A percentile compares a stretch with the other conserved stretches of the same genome.
Evolutionary conservation across 2,329 filamentous ascomycete species (phyloP).

Genomic region (Aspergillus fischeri): DNA sequence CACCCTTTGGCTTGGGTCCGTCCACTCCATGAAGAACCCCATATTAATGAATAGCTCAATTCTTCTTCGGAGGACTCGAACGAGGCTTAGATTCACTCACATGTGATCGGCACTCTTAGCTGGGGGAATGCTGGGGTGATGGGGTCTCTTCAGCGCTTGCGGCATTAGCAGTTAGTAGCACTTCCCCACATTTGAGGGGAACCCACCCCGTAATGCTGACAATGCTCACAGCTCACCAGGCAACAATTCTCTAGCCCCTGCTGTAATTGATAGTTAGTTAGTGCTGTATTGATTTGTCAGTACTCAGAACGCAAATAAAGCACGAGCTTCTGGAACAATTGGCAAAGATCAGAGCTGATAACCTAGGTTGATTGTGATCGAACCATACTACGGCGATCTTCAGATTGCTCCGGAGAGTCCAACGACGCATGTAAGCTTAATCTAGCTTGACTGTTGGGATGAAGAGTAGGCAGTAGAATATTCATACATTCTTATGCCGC

Average conservation of each 20-base stretch:
- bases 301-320: not conserved
- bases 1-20: not conserved
- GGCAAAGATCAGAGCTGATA: not conserved
- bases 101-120: not conserved
- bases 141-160: not conserved
- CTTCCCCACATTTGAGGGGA: not conserved
- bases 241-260: not conserved
- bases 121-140: not conserved
- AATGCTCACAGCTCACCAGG: not conserved
- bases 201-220: not conserved
- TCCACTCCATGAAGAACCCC: not conserved
- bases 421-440: not conserved
- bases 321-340: not conserved
- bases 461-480: not conserved
- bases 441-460: not conserved
- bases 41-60: not conserved
- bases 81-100: not conserved
- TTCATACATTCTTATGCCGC: not conserved
- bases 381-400: not conserved
- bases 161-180: not conserved
- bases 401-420: not conserved
- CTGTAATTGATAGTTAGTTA: not conserved
- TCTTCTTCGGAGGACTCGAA: not conserved
- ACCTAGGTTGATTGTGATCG: not conserved
- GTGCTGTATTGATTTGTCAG: not conserved